Percentiles rank a stretch among this genome's conserved stretches.
phyloP scores from a whole-genome alignment of 768 basidiomycete genomes.

The Suillus spraguei region DNA sequence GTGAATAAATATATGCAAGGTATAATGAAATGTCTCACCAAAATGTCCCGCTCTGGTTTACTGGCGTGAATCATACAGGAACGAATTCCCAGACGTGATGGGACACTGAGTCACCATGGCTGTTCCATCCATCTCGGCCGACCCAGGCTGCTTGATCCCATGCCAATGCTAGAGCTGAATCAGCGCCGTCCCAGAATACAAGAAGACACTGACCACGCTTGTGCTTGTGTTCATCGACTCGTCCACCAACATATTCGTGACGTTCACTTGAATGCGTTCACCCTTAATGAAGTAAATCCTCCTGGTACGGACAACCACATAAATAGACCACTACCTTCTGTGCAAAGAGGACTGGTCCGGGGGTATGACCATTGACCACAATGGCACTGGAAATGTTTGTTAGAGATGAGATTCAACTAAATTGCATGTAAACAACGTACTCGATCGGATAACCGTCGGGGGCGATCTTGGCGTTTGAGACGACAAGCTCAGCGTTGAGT shows the following conservation, averaged over 20 bases:
- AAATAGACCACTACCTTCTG: constrained; percentile 26
- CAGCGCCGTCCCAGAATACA: neutral
- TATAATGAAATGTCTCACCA: constrained; percentile 35
- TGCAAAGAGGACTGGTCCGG: constrained; percentile 40
- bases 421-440: neutral
- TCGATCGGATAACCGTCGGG: constrained; percentile 32
- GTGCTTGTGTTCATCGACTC: constrained; percentile 41
- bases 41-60: constrained; percentile 36
- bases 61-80: constrained; percentile 36
- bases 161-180: constrained; percentile 36
- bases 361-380: constrained; percentile 40
- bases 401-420: neutral
- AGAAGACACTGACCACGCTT: constrained; percentile 32
- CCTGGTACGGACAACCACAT: neutral
- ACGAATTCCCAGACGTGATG: constrained; percentile 36
- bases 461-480: constrained; percentile 27
- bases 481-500: constrained; percentile 21
- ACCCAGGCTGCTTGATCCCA: constrained; percentile 41
- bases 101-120: constrained; percentile 46
- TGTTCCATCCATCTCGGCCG: constrained; percentile 44
- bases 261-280: constrained; percentile 34
- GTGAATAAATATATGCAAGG: neutral
- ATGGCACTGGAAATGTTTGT: constrained; percentile 25
- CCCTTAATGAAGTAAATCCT: constrained; percentile 26
- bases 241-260: constrained; percentile 39